Percentiles rank a stretch among this genome's conserved stretches.
Evolutionary conservation across 352 stramenopile species (phyloP).

Genomic region (Globisporangium ultimum): DNA sequence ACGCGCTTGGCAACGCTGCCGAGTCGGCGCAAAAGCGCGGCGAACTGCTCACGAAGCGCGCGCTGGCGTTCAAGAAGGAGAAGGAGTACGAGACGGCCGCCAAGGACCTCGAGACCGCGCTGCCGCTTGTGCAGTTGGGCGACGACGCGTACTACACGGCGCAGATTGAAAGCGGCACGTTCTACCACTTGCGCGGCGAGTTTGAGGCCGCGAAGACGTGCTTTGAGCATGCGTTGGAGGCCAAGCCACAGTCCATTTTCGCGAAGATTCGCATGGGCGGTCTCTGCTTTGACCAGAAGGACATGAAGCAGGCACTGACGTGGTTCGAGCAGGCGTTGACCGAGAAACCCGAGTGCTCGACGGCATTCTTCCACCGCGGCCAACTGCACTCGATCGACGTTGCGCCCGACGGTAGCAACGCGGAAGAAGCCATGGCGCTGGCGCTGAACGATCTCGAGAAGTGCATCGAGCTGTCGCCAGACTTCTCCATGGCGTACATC

Average conservation of each 20-base stretch:
- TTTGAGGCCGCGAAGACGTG: conserved; percentile 61
- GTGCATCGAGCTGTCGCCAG: conserved; percentile 61
- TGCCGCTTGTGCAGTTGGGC: conserved; percentile 37
- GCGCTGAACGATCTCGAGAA: conserved; percentile 67
- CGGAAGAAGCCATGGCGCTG: conserved; percentile 46
- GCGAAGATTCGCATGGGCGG: conserved; percentile 82
- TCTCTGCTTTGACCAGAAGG: conserved; percentile 81
- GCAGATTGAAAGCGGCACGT: conserved; percentile 76
- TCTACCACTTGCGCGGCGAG: conserved; percentile 71
- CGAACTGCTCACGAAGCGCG: conserved; percentile 58
- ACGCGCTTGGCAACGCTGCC: conserved; percentile 29
- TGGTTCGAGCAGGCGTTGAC: conserved; percentile 75
- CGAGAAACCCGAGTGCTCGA: conserved; percentile 65
- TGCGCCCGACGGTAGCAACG: conserved; percentile 41
- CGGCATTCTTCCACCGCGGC: conserved; percentile 78
- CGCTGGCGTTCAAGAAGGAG: conserved; percentile 58
- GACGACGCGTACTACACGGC: conserved; percentile 70
- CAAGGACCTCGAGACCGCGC: conserved; percentile 53
- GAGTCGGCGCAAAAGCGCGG: conserved; percentile 31
- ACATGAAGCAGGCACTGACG: conserved; percentile 61
- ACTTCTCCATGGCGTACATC: conserved; percentile 85
- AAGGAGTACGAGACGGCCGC: conserved; percentile 66
- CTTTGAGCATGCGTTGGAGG: conserved; percentile 60
- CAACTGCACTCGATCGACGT: conserved; percentile 82
- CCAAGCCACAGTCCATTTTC: conserved; percentile 72